Evolutionary conservation across 2,329 filamentous ascomycete genomes (phyloP), one percentile per base, ranked within the genome.

Genomic region (Eurotiales sp.): DNA sequence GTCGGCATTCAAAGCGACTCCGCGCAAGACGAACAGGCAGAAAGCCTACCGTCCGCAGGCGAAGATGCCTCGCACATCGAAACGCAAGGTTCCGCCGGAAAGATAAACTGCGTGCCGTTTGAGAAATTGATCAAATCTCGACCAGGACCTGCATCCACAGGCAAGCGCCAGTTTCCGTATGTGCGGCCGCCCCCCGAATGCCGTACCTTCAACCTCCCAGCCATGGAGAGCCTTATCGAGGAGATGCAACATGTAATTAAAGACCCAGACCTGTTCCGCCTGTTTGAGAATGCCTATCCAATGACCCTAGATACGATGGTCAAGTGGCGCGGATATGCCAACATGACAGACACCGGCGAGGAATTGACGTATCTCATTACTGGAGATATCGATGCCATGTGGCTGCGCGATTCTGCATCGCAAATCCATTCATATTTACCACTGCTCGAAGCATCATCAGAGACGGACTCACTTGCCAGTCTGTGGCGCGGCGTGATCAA

Each of bases 331-430:
- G 41, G 41, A 11, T 14, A 40, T 12, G 37, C 37, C 37, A 19
- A 44, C 10, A 19, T 4, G 10, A 14, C 21, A 12, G 41, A 29
- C 23, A 41, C 17, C 8, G 19, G 12, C 5, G 41, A 44, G 41
- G 41, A 44, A 19, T 19, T 44, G 11, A 29, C 19, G 11, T 44
- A 25, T 25, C 15, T 44, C 15, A 44, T 29, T 11, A 44, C 41
- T 7, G 41, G 41, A 6, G 41, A 44, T 29, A 44, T 44, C 17
- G 41, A 44, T 15, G 41, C 41, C 11, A 44, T 44, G 41, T 44
- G 41, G 41, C 25, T 44, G 12, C 41, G 41, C 10, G 41, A 44
- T 25, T 44, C 41, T 2, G 41, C 41, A 19, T 25, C 21, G 10
- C 41, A 44, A 25, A 8, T 44, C 4, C 12, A 44, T 12, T 44